Percentiles rank a stretch among this genome's conserved stretches.
Conservation (phyloP, 345 rosid species). For the Murraya paniculata region DNA sequence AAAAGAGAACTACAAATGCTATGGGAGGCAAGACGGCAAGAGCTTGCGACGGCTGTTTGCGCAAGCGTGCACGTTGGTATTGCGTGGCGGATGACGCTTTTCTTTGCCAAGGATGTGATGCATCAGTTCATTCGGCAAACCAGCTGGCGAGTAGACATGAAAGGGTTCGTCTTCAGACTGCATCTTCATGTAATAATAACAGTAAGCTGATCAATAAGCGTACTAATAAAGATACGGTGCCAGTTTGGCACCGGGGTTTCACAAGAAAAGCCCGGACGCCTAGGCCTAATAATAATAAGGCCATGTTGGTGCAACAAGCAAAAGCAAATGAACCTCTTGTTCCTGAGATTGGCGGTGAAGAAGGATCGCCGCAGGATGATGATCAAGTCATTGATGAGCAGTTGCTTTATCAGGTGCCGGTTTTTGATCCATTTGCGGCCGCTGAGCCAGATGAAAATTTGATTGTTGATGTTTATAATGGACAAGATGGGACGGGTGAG, state of each 20-base stretch:
- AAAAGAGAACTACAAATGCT: constrained; percentile 24
- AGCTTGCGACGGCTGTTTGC: constrained; percentile 52
- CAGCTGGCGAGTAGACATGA: constrained; percentile 59
- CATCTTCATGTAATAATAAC: constrained; percentile 16
- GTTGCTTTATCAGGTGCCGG: constrained; percentile 44
- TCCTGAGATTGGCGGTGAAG: constrained; percentile 49
- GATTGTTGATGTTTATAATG: constrained; percentile 11
- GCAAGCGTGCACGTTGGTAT: constrained; percentile 53
- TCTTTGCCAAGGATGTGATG: constrained; percentile 65
- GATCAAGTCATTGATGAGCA: constrained; percentile 35
- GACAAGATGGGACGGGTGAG: constrained; percentile 14
- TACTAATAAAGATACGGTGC: constrained; percentile 3
- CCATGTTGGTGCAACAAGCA: background rate
- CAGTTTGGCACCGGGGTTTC: constrained; percentile 58
- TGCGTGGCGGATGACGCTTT: constrained; percentile 69
- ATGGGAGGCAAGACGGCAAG: constrained; percentile 43
- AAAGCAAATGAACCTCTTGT: constrained; percentile 35
- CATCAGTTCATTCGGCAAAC: constrained; percentile 65
- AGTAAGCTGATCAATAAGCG: background rate
- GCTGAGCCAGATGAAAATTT: constrained; percentile 7
- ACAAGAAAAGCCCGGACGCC: constrained; percentile 54
- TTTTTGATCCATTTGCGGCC: constrained; percentile 37
- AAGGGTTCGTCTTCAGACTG: constrained; percentile 44
- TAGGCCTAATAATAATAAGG: constrained; percentile 27
- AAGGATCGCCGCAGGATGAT: constrained; percentile 25